Evolutionary conservation across 2,329 filamentous ascomycete genomes (phyloP).

Genomic region (Diaporthe batatas): DNA sequence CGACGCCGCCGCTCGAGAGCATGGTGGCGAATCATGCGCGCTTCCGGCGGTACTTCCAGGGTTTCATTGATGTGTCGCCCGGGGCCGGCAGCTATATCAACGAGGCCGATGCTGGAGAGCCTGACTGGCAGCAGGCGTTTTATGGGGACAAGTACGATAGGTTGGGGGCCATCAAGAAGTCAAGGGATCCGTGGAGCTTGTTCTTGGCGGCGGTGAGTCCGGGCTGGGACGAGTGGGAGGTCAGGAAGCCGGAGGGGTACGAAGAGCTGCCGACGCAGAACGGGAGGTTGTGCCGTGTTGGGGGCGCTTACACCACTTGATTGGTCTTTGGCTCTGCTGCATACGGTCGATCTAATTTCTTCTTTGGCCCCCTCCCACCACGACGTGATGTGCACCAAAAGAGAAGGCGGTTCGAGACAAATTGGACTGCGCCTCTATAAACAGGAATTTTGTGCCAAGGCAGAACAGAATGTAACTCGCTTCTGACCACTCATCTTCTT

Average conservation of each 20-base stretch:
- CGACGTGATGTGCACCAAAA: neutral
- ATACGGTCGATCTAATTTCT: too few species aligned
- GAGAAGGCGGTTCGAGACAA: neutral
- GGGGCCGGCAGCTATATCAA: slow-evolving; percentile 51
- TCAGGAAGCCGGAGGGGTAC: neutral
- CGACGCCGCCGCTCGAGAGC: neutral
- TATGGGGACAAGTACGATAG: slow-evolving; percentile 50
- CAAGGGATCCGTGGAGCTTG: slow-evolving; percentile 54
- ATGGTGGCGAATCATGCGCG: slow-evolving; percentile 45
- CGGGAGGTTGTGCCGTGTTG: slow-evolving; percentile 8
- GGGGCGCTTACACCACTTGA: neutral
- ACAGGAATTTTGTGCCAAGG: neutral
- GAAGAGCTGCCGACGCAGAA: slow-evolving; percentile 26
- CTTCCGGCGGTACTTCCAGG: slow-evolving; percentile 42
- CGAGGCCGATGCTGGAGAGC: slow-evolving; percentile 54
- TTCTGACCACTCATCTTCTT: neutral
- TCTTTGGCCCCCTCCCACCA: too few species aligned
- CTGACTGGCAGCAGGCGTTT: slow-evolving; percentile 48
- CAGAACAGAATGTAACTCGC: neutral
- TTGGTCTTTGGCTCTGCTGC: too few species aligned
- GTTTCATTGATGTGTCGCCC: slow-evolving; percentile 48
- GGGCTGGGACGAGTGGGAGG: slow-evolving; percentile 17
- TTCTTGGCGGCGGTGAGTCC: slow-evolving; percentile 48
- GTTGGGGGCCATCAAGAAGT: slow-evolving; percentile 53
- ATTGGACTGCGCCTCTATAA: neutral